phyloP scores from a whole-genome alignment of 176 grass and related monocot genomes.

The Stipa capillata region DNA sequence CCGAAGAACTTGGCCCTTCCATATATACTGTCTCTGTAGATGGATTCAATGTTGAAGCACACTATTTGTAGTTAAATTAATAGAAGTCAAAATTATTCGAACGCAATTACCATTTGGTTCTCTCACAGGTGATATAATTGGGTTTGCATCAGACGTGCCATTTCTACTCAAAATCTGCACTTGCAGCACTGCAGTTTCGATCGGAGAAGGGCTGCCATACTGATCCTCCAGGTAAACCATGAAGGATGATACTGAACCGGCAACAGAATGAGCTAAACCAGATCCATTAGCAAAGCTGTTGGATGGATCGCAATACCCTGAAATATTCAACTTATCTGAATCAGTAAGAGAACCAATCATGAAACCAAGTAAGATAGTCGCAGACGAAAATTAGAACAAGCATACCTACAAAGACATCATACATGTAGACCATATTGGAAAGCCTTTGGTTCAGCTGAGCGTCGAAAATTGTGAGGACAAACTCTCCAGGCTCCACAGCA shows the following conservation, averaged over 20 bases:
- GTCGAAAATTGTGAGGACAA: constrained; percentile 43
- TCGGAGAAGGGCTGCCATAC: constrained; percentile 43
- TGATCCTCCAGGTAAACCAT: constrained; percentile 51
- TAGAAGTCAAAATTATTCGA: neutral
- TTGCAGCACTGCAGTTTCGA: constrained; percentile 30
- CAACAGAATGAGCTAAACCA: constrained; percentile 41
- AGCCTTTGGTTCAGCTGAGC: constrained; percentile 9
- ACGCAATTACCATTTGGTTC: constrained; percentile 45
- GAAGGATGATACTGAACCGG: constrained; percentile 54
- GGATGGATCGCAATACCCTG: constrained; percentile 54
- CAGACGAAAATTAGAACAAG: neutral
- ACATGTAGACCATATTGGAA: constrained; percentile 30
- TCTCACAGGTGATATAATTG: constrained; percentile 52
- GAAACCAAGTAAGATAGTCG: neutral
- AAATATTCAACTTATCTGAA: neutral
- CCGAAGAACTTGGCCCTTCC: constrained; percentile 2
- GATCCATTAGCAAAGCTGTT: constrained; percentile 76
- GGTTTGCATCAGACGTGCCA: neutral
- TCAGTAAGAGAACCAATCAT: neutral
- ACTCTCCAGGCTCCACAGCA: constrained; percentile 46
- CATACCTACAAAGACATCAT: constrained; percentile 66
- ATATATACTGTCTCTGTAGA: constrained; percentile 29
- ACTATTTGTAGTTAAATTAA: neutral
- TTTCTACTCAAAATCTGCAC: constrained; percentile 44
- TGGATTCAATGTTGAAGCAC: neutral